phyloP scores from a whole-genome alignment of 169 alveolate species.

The Plasmodium cynomolgi region DNA sequence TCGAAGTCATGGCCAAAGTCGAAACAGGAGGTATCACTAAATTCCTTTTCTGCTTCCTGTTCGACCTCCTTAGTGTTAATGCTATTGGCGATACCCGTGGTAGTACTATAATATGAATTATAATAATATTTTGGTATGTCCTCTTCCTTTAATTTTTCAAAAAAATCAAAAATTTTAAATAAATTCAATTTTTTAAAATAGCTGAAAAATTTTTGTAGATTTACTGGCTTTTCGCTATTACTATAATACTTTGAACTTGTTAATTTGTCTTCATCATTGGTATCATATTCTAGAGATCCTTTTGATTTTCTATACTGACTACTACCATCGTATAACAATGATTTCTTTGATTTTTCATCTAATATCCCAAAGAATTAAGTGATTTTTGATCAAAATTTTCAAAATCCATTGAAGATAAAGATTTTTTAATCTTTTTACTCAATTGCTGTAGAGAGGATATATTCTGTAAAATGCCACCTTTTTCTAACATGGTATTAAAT shows the following conservation, averaged over 20 bases:
- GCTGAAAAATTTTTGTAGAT: background rate
- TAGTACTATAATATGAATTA: background rate
- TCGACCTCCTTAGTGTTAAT: background rate
- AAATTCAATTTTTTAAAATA: background rate
- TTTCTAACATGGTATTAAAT: too few relatives aligned
- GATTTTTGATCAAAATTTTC: background rate
- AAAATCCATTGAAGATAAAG: background rate
- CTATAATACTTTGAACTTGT: background rate
- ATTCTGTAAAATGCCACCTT: background rate
- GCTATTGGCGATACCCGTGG: background rate
- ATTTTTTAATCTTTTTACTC: background rate
- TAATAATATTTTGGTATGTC: background rate
- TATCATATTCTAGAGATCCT: background rate
- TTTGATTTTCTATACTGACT: background rate
- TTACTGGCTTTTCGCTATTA: background rate
- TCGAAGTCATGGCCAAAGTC: background rate
- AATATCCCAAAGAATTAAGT: too few relatives aligned
- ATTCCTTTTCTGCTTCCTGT: background rate
- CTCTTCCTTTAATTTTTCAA: background rate
- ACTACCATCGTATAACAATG: background rate
- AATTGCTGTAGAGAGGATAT: background rate
- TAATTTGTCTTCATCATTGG: background rate
- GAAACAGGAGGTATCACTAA: background rate
- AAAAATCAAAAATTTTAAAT: background rate
- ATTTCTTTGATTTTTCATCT: too few relatives aligned